Percentiles rank a stretch among this genome's conserved stretches.
These are phyloP conservation scores for Artemisia annua DNA, from an alignment of 129 eudicot species.

Conservation along the genomic window DNA sequence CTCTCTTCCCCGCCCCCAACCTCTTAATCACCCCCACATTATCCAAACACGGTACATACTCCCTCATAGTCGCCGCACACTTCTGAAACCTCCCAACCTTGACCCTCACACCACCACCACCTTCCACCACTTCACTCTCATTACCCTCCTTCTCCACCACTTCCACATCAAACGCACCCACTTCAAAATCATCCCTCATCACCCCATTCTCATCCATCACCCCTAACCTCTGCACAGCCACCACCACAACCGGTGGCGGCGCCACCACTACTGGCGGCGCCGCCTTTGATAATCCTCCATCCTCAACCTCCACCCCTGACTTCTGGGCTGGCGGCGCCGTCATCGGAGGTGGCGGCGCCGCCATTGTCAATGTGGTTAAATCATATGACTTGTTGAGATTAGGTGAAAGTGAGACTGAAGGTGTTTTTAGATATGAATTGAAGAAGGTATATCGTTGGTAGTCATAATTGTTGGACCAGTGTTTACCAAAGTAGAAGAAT, in stretches of 20 bases:
- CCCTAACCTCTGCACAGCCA: slow-evolving; percentile 48
- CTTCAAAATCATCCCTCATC: slow-evolving; percentile 77
- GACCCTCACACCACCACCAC: slow-evolving; percentile 32
- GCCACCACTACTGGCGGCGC: not conserved
- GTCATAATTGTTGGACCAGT: slow-evolving; percentile 41
- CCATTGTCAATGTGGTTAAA: slow-evolving; percentile 28
- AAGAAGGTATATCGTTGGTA: slow-evolving; percentile 49
- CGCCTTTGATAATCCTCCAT: not conserved
- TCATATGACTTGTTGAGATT: slow-evolving; percentile 51
- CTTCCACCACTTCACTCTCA: slow-evolving; percentile 39
- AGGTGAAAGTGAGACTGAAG: slow-evolving; percentile 57
- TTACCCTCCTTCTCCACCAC: slow-evolving; percentile 59
- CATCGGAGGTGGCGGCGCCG: not conserved
- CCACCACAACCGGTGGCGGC: slow-evolving; percentile 19
- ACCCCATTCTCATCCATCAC: slow-evolving; percentile 77
- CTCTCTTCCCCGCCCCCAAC: slow-evolving; percentile 57
- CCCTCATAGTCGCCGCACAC: slow-evolving; percentile 73
- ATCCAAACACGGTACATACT: slow-evolving; percentile 93
- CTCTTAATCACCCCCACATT: slow-evolving; percentile 59
- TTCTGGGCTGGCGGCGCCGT: too few relatives aligned
- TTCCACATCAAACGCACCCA: slow-evolving; percentile 68
- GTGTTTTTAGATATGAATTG: slow-evolving; percentile 35
- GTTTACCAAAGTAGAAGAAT: slow-evolving; percentile 74
- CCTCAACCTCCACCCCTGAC: too few relatives aligned
- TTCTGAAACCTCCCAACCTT: slow-evolving; percentile 45